Evolutionary conservation across 495 filamentous ascomycete genomes (phyloP).

Genomic region (Xanthoparmelia taractica): DNA sequence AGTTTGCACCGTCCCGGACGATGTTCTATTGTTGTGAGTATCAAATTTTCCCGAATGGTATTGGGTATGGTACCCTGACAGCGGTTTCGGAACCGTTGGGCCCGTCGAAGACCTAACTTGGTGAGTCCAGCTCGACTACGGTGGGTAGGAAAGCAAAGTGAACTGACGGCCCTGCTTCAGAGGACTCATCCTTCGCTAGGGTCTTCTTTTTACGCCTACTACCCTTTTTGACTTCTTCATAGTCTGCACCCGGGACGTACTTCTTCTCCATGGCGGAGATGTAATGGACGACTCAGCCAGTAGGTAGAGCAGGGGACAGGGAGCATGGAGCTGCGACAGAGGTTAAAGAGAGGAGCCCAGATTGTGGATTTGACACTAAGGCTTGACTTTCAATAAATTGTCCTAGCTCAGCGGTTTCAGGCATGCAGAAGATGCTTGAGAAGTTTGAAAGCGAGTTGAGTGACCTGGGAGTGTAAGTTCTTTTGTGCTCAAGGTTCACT

Average conservation of each 20-base stretch:
- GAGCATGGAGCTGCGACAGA: background rate
- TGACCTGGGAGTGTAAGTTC: background rate
- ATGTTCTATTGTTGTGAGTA: background rate
- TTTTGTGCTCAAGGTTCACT: background rate
- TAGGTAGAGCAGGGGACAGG: background rate
- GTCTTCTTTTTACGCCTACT: background rate
- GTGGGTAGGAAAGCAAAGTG: background rate
- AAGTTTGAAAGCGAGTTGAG: background rate
- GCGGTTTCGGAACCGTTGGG: background rate
- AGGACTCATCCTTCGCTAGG: background rate
- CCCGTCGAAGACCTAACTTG: background rate
- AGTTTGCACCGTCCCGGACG: background rate
- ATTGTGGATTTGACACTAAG: no score
- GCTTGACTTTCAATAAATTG: background rate
- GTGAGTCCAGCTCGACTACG: background rate
- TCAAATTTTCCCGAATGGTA: background rate
- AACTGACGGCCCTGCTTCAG: background rate
- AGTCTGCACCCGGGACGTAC: background rate
- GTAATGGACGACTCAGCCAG: background rate
- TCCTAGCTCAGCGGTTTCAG: background rate
- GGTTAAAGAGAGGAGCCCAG: background rate
- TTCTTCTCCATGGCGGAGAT: background rate
- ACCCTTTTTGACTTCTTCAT: background rate
- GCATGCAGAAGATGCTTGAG: background rate
- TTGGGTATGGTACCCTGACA: background rate